Conservation (phyloP, 768 basidiomycete species). For the Naganishia vaughanmartiniae region DNA sequence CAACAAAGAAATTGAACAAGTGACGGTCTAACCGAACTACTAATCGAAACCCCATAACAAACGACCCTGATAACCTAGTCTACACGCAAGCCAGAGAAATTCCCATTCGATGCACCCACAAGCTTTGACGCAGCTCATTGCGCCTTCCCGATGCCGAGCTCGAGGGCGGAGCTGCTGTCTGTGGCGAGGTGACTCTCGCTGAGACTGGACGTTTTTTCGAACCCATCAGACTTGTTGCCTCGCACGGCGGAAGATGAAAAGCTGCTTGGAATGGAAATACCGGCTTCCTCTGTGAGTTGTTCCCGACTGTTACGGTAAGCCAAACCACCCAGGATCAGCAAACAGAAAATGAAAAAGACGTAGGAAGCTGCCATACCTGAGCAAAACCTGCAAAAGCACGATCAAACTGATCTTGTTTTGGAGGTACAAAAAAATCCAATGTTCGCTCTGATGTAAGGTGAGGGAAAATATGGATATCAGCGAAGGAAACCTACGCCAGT, state of each 20-base stretch:
- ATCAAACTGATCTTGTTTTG: slow-evolving; percentile 2
- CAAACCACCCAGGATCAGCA: background rate
- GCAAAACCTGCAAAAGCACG: slow-evolving; percentile 7
- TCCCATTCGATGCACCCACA: background rate
- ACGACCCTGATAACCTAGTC: too few species aligned
- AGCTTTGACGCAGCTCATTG: background rate
- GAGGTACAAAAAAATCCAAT: slow-evolving; percentile 1
- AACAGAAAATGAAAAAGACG: background rate
- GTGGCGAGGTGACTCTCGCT: background rate
- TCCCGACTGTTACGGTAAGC: background rate
- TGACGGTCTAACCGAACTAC: too few species aligned
- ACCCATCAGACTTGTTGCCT: too few species aligned
- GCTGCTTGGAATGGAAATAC: background rate
- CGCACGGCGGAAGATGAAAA: background rate
- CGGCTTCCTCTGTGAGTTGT: background rate
- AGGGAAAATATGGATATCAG: background rate
- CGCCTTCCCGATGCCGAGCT: slow-evolving; percentile 6
- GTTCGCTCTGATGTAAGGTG: background rate
- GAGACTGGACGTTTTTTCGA: background rate
- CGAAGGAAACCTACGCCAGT: background rate
- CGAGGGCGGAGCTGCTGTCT: background rate
- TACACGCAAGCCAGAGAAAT: too few species aligned
- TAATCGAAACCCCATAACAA: too few species aligned
- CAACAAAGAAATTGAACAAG: too few species aligned
- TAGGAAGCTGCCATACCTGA: background rate